These are phyloP conservation scores for Phascolomyces articulosus DNA, from an alignment of 371 early-diverging fungal species.

Conservation along the genomic window DNA sequence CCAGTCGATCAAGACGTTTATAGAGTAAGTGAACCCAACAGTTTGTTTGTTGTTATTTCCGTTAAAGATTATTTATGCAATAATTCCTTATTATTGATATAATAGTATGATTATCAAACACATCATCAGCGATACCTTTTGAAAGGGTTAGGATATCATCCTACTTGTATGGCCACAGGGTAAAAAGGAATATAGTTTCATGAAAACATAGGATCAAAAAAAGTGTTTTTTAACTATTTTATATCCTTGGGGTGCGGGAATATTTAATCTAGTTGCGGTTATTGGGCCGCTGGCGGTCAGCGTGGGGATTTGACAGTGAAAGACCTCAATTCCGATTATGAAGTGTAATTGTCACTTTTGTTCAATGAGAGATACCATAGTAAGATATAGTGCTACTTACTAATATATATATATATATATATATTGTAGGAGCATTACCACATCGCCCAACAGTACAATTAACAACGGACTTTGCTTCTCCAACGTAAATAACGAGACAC, in stretches of 20 bases:
- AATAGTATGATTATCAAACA: constrained; percentile 65
- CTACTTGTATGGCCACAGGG: constrained; percentile 82
- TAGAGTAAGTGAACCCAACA: constrained; percentile 28
- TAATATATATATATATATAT: background rate
- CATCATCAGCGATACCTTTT: constrained; percentile 33
- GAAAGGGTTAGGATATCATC: constrained; percentile 76
- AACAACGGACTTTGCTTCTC: constrained; percentile 90
- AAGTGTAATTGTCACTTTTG: constrained; percentile 26
- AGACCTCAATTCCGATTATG: constrained; percentile 73
- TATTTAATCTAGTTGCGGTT: constrained; percentile 58
- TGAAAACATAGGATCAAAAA: background rate
- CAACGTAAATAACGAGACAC: constrained; percentile 59
- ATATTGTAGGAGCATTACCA: constrained; percentile 62
- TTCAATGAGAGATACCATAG: background rate
- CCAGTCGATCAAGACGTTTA: constrained; percentile 44
- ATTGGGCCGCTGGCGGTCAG: constrained; percentile 91
- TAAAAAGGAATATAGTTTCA: too few species aligned
- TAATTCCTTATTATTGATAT: background rate
- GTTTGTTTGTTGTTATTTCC: too few species aligned
- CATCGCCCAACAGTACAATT: constrained; percentile 84
- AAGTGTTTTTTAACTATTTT: background rate
- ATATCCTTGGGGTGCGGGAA: too few species aligned
- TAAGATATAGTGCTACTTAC: too few species aligned
- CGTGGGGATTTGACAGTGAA: constrained; percentile 84
- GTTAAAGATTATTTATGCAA: background rate